Conservation (phyloP, 2,329 filamentous ascomycete species). For the Botryosphaeria agaves region DNA sequence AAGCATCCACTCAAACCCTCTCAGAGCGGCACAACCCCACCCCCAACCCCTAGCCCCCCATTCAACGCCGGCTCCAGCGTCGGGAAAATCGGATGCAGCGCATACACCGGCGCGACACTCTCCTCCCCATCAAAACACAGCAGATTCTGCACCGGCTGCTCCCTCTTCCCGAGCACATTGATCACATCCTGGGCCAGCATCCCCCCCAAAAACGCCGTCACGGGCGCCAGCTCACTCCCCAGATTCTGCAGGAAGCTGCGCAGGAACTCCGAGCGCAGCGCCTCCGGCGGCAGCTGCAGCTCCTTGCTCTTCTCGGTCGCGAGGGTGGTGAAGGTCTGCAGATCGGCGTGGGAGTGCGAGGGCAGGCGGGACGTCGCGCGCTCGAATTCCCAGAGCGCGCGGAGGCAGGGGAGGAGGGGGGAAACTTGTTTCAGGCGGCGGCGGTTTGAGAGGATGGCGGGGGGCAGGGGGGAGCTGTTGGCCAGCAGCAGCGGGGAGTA, state of each 20-base stretch:
- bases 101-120: slow-evolving; percentile 63
- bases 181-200: slow-evolving; percentile 92
- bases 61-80: neutral
- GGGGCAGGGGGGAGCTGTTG: slow-evolving; percentile 53
- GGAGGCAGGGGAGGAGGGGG: slow-evolving; percentile 67
- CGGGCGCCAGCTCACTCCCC: slow-evolving; percentile 67
- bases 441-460: slow-evolving; percentile 50
- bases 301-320: slow-evolving; percentile 64
- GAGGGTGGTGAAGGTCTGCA: slow-evolving; percentile 59
- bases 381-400: slow-evolving; percentile 81
- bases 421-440: slow-evolving; percentile 61
- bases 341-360: slow-evolving; percentile 41
- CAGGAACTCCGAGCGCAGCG: slow-evolving; percentile 42
- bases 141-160: slow-evolving; percentile 93
- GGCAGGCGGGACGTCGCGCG: slow-evolving; percentile 22
- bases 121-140: slow-evolving; percentile 77
- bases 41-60: neutral
- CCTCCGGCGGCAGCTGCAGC: slow-evolving; percentile 28
- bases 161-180: slow-evolving; percentile 76
- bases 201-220: slow-evolving; percentile 77
- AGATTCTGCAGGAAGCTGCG: slow-evolving; percentile 77
- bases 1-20: too few species aligned
- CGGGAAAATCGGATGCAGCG: slow-evolving; percentile 53
- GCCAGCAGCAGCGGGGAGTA: slow-evolving; percentile 83
- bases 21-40: too few species aligned